These are phyloP conservation scores for Cordyceps militaris DNA, from an alignment of 2,329 filamentous ascomycete genomes.

Conservation along the genomic window DNA sequence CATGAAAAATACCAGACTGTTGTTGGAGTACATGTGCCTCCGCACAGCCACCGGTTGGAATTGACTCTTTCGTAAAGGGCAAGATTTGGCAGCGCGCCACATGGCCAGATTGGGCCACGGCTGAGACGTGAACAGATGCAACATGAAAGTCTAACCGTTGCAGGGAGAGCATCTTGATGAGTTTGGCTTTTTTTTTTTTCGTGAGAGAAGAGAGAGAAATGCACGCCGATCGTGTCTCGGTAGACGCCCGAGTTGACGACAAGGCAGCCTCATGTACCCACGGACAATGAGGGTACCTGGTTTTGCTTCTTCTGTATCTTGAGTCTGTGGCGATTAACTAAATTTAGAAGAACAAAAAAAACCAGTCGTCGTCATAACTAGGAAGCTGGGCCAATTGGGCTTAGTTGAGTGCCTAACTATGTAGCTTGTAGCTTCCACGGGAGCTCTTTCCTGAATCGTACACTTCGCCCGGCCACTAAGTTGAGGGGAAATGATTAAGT, in stretches of 20 bases:
- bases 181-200: neutral
- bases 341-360: neutral
- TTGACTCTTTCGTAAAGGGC: no score
- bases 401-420: neutral
- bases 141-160: neutral
- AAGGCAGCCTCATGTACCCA: neutral
- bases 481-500: neutral
- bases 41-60: neutral
- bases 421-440: neutral
- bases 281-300: neutral
- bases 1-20: no score
- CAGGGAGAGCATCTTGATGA: neutral
- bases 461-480: neutral
- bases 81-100: neutral
- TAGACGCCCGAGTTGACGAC: neutral
- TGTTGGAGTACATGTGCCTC: neutral
- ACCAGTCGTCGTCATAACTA: neutral
- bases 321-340: neutral
- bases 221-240: neutral
- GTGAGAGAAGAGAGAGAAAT: neutral
- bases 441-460: slow-evolving; percentile 5
- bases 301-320: neutral
- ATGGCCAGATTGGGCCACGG: neutral
- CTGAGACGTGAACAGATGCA: slow-evolving; percentile 5
- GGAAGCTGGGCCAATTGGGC: neutral